Evolutionary conservation across 2,329 filamentous ascomycete species (phyloP).

Genomic region (Pyrenophora tritici-repentis): DNA sequence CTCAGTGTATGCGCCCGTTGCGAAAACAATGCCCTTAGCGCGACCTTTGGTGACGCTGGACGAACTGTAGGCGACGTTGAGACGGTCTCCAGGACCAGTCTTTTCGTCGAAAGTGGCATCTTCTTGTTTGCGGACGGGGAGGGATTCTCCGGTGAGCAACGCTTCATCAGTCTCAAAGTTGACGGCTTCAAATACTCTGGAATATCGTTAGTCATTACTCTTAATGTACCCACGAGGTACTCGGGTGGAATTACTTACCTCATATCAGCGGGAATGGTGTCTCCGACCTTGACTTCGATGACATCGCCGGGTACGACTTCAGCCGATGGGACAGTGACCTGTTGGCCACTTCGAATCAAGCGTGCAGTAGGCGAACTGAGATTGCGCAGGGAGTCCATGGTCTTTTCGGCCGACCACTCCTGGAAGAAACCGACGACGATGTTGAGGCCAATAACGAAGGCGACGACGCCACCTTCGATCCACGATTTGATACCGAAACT

Average conservation of each 20-base stretch:
- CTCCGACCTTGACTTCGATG: slow-evolving; percentile 64
- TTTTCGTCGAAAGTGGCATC: slow-evolving; percentile 58
- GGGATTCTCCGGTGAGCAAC: slow-evolving; percentile 71
- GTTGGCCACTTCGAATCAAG: slow-evolving; percentile 58
- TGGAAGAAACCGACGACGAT: slow-evolving; percentile 54
- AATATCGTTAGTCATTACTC: background rate
- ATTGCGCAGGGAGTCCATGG: slow-evolving; percentile 53
- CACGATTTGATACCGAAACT: slow-evolving; percentile 54
- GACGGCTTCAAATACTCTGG: slow-evolving; percentile 59
- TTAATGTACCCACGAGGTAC: too few relatives aligned
- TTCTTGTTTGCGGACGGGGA: slow-evolving; percentile 67
- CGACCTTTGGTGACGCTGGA: slow-evolving; percentile 53
- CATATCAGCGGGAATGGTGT: slow-evolving; percentile 71
- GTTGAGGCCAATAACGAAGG: slow-evolving; percentile 53
- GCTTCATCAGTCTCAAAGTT: slow-evolving; percentile 78
- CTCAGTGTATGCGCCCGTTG: slow-evolving; percentile 72
- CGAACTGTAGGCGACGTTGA: slow-evolving; percentile 70
- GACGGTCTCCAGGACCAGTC: slow-evolving; percentile 67
- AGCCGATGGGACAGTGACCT: slow-evolving; percentile 57
- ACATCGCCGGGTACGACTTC: slow-evolving; percentile 70
- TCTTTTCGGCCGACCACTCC: slow-evolving; percentile 55
- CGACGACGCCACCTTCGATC: slow-evolving; percentile 55
- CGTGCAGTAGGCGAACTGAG: slow-evolving; percentile 53
- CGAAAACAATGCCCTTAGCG: slow-evolving; percentile 68
- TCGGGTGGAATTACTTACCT: background rate